phyloP scores from a whole-genome alignment of 441 rosid species.

The Geranium incanum region DNA sequence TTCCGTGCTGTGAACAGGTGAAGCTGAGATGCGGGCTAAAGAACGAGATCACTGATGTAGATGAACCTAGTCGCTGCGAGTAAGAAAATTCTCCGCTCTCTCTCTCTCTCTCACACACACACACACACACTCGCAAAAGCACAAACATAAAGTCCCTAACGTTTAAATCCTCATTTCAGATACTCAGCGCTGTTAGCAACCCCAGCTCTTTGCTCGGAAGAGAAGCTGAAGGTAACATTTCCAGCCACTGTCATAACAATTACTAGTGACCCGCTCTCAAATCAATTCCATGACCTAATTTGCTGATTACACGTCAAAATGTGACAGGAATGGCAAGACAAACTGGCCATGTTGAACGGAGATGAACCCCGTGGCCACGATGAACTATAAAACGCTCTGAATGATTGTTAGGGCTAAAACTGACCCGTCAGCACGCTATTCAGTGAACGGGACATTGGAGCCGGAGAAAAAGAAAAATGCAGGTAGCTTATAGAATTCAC shows the following conservation, averaged over 20 bases:
- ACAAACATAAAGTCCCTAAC: neutral
- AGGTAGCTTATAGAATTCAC: no score
- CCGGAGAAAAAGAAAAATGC: no score
- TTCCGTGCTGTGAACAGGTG: conserved; percentile 35
- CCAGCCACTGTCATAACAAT: no score
- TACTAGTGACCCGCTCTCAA: no score
- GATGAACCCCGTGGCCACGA: conserved; percentile 53
- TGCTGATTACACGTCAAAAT: neutral
- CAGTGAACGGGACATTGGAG: no score
- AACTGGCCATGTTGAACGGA: conserved; percentile 58
- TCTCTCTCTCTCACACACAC: conserved; percentile 1
- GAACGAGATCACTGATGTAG: conserved; percentile 73
- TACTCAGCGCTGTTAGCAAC: conserved; percentile 66
- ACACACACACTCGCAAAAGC: neutral
- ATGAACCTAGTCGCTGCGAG: conserved; percentile 99
- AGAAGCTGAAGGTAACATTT: conserved; percentile 55
- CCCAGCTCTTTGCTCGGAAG: conserved; percentile 71
- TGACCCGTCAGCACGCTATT: neutral
- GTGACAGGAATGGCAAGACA: conserved; percentile 59
- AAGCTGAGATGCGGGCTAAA: conserved; percentile 76
- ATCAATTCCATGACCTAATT: no score
- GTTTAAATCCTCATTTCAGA: conserved; percentile 31
- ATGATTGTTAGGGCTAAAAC: neutral
- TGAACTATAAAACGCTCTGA: conserved; percentile 44
- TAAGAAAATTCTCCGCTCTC: conserved; percentile 24